Evolutionary conservation across 2,329 filamentous ascomycete species (phyloP).

Genomic region (Trematosphaeria pertusa): DNA sequence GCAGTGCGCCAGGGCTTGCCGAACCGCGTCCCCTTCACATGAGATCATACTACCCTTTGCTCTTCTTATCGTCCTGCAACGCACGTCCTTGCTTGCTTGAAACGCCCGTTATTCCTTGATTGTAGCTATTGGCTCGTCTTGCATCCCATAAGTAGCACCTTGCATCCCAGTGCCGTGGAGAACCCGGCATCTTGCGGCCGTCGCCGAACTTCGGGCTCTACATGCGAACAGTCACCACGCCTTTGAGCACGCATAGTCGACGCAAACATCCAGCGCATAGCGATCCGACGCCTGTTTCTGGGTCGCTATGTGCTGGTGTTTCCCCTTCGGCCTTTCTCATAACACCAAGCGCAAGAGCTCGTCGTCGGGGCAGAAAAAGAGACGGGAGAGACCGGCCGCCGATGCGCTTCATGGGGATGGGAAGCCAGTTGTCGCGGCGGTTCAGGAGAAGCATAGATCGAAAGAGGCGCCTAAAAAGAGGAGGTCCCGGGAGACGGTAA

Average conservation of each 20-base stretch:
- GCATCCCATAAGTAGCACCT: slow-evolving; percentile 36
- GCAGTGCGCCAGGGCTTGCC: slow-evolving; percentile 31
- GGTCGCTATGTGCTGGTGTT: slow-evolving; percentile 48
- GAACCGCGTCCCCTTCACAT: slow-evolving; percentile 32
- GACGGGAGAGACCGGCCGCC: slow-evolving; percentile 28
- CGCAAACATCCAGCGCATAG: slow-evolving; percentile 32
- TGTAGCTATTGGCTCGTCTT: slow-evolving; percentile 29
- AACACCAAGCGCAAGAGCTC: slow-evolving; percentile 38
- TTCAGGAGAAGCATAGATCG: slow-evolving; percentile 41
- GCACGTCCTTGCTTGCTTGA: slow-evolving; percentile 31
- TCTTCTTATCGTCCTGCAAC: slow-evolving; percentile 19
- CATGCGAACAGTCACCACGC: slow-evolving; percentile 29
- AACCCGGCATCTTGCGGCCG: slow-evolving; percentile 23
- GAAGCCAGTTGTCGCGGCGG: slow-evolving; percentile 28
- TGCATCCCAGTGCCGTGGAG: slow-evolving; percentile 28
- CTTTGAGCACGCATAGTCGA: slow-evolving; percentile 20
- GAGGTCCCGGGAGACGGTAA: slow-evolving; percentile 30
- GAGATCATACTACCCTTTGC: slow-evolving; percentile 38
- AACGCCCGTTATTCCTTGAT: slow-evolving; percentile 26
- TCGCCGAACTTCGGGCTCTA: slow-evolving; percentile 37
- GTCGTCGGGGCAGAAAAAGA: slow-evolving; percentile 38
- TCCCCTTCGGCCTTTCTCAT: slow-evolving; percentile 39
- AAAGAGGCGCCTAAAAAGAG: slow-evolving; percentile 34
- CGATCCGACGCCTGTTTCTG: slow-evolving; percentile 29
- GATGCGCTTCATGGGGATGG: slow-evolving; percentile 33